Base-by-base conservation (phyloP, 371 early-diverging fungal species). In the Mucor saturninus region DNA sequence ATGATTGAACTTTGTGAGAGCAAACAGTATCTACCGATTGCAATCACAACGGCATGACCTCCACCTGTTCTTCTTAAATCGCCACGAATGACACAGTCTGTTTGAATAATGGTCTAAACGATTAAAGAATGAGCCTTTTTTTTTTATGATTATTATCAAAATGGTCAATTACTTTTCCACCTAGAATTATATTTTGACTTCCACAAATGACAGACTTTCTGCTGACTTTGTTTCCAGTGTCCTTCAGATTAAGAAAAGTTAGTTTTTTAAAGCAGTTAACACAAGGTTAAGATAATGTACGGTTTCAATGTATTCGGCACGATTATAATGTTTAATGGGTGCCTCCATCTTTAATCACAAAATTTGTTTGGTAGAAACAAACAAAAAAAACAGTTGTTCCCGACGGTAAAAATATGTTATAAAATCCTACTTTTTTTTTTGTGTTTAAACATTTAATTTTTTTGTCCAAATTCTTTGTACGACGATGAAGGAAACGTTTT, bases 141-240 rank as follows among this genome's bases (percentile, higher is more conserved):
- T 28, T 26, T 2, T 48, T 9, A 8, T 28, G 0, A 21, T 21
- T 21, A 21, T 21, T 21, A 21, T 21, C 26, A 37, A 21, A 15
- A 35, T 2, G 21, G 21, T 21, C 21, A 35, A n/a, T 61, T 80
- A 91, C 92, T 86, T 93, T 95, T 67, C 96, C 97, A 32, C 95
- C 95, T 14, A 98, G 87, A 48, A 96, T 92, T 62, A 98, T 98
- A 79, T 98, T 96, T 71, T 97, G 94, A 73, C 92, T 89, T 29
- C 95, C 95, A 71, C 90, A 92, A 66, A 98, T 96, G 59, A 90
- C 86, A 13, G 94, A 91, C 74, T 91, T 91, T 46, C 96, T 84
- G 68, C 91, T 90, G 56, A 98, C 94, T 79, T 94, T 95, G 82
- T 97, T 98, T 46, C 97, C 96, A 2, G 97, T 95, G 71, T 95